phyloP scores from a whole-genome alignment of 371 early-diverging fungal genomes.

The Haplosporangium sp. region DNA sequence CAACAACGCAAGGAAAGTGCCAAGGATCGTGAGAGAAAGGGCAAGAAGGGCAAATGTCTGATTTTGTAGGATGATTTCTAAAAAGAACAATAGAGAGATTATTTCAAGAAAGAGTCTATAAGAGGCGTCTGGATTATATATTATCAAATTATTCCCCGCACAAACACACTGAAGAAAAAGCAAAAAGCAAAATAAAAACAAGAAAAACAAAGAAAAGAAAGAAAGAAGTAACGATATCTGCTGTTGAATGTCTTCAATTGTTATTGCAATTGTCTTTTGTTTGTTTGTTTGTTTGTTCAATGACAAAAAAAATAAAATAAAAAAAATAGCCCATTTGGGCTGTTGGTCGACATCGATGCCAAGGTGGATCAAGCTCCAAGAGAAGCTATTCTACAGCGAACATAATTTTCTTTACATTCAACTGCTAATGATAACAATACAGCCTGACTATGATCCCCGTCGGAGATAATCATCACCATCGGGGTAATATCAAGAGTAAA shows the following conservation, averaged over 20 bases:
- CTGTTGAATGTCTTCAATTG: too few species aligned
- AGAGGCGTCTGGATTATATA: neutral
- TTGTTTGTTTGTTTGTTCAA: too few species aligned
- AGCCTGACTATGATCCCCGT: too few species aligned
- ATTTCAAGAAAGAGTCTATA: neutral
- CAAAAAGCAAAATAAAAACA: too few species aligned
- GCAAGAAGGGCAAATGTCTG: constrained; percentile 64
- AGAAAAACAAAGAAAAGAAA: too few species aligned
- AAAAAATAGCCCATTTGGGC: neutral
- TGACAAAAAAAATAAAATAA: neutral
- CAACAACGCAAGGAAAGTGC: constrained; percentile 75
- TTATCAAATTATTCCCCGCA: neutral
- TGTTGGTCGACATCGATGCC: neutral
- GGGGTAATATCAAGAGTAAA: neutral
- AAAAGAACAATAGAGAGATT: too few species aligned
- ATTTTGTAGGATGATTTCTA: constrained; percentile 17
- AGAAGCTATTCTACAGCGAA: too few species aligned
- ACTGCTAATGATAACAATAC: neutral
- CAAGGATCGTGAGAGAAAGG: constrained; percentile 62
- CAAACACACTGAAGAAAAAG: too few species aligned
- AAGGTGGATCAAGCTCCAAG: neutral
- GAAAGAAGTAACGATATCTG: too few species aligned
- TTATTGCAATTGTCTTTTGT: too few species aligned
- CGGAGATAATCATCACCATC: too few species aligned
- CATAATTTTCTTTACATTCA: neutral